Evolutionary conservation across 2,329 filamentous ascomycete species (phyloP).

Genomic region (Aureobasidium sp.): DNA sequence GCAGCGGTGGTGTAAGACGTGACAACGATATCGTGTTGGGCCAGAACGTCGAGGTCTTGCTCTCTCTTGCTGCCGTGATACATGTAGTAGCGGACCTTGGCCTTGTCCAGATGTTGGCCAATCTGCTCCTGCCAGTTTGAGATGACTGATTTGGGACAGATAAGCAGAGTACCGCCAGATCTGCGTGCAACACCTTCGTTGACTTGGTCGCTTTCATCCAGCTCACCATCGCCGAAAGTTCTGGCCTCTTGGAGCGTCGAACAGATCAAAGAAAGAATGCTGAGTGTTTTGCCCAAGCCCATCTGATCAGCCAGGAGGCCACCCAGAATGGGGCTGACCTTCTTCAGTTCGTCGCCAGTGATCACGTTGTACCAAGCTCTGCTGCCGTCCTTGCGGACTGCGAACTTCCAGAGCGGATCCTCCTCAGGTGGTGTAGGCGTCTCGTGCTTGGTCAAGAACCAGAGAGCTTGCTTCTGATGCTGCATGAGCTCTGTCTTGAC

Average conservation of each 20-base stretch:
- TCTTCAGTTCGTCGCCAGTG: conserved; percentile 52
- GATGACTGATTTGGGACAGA: conserved; percentile 84
- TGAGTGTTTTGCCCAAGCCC: conserved; percentile 52
- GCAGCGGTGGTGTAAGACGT: conserved; percentile 88
- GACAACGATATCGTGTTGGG: conserved; percentile 72
- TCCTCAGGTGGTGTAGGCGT: conserved; percentile 33
- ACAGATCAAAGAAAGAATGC: conserved; percentile 69
- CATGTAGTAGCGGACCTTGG: conserved; percentile 61
- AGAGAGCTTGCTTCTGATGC: conserved; percentile 84
- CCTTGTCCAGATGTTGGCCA: conserved; percentile 62
- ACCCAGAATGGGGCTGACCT: conserved; percentile 31
- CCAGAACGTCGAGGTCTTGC: conserved; percentile 58
- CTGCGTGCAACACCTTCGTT: conserved; percentile 49
- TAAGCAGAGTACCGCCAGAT: conserved; percentile 69
- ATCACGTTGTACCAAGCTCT: conserved; percentile 74
- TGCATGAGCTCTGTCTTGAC: conserved; percentile 59
- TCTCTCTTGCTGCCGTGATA: conserved; percentile 78
- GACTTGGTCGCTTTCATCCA: conserved; percentile 25
- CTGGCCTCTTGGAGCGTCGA: conserved; percentile 54
- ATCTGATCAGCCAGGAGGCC: conserved; percentile 44
- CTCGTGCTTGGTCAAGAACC: conserved; percentile 78
- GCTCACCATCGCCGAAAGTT: conserved; percentile 49
- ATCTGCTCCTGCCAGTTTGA: conserved; percentile 95
- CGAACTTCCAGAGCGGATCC: conserved; percentile 60
- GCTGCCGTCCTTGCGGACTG: conserved; percentile 46